Conservation (phyloP, 441 rosid genomes). For the Syzygium malaccense region DNA sequence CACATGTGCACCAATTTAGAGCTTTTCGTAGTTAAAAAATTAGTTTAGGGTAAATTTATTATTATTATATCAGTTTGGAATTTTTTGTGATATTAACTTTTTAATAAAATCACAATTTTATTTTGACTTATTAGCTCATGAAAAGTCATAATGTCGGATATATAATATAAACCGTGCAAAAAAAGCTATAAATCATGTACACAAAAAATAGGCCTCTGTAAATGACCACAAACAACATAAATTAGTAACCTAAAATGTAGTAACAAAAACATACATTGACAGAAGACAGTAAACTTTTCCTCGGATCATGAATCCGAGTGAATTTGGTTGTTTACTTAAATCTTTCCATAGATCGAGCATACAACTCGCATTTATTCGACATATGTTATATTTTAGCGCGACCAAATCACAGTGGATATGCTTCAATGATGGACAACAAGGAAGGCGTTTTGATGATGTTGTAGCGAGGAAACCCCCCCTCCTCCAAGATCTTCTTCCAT, state of each 20-base stretch:
- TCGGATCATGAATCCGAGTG: not conserved
- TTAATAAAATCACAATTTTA: not conserved
- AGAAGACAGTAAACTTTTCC: not conserved
- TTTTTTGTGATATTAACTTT: no score
- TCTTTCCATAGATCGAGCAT: not conserved
- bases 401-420: constrained; percentile 12
- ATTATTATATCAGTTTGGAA: fast-evolving
- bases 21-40: no score
- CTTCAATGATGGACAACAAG: constrained; percentile 26
- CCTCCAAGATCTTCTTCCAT: not conserved
- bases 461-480: not conserved
- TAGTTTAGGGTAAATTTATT: no score
- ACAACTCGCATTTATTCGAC: not conserved
- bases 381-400: not conserved
- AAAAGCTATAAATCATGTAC: not conserved
- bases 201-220: not conserved
- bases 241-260: no score
- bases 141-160: not conserved
- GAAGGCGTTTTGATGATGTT: constrained; percentile 6
- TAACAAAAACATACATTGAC: no score
- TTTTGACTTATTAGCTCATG: not conserved
- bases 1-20: fast-evolving
- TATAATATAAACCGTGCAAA: not conserved
- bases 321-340: not conserved
- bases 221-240: not conserved